These are phyloP conservation scores for Tolypocladium sp. DNA, from an alignment of 2,329 filamentous ascomycete genomes.

Conservation along the genomic window DNA sequence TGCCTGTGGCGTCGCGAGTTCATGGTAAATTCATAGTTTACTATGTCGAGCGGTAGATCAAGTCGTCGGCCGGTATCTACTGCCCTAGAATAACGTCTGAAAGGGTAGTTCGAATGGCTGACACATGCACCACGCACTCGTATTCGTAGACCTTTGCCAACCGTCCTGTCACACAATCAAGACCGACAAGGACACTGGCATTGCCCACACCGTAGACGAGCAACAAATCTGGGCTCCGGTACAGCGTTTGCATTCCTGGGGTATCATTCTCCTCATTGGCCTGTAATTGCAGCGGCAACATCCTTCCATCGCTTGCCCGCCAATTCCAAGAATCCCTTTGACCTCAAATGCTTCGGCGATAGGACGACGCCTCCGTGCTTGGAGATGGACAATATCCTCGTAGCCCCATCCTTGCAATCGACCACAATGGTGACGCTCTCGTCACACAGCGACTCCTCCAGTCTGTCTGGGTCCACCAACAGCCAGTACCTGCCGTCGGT, in stretches of 20 bases:
- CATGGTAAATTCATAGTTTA: constrained; percentile 26
- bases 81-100: constrained; percentile 72
- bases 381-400: constrained; percentile 61
- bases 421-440: constrained; percentile 80
- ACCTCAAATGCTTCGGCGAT: constrained; percentile 54
- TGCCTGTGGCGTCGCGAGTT: constrained; percentile 44
- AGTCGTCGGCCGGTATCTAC: constrained; percentile 73
- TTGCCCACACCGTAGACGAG: background rate
- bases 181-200: background rate
- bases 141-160: background rate
- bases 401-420: constrained; percentile 46
- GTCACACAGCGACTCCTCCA: constrained; percentile 78
- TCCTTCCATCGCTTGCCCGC: constrained; percentile 25
- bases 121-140: constrained; percentile 40
- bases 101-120: constrained; percentile 78
- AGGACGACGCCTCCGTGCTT: constrained; percentile 73
- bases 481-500: constrained; percentile 56
- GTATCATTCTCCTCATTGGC: constrained; percentile 20
- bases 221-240: background rate
- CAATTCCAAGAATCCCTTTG: constrained; percentile 43
- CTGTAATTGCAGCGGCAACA: constrained; percentile 21
- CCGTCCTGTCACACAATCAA: background rate
- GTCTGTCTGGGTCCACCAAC: constrained; percentile 77
- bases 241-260: constrained; percentile 3
- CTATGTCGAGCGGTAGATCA: constrained; percentile 53